These are phyloP conservation scores for Lactuca saligna DNA, from an alignment of 129 eudicot genomes.

Conservation along the genomic window DNA sequence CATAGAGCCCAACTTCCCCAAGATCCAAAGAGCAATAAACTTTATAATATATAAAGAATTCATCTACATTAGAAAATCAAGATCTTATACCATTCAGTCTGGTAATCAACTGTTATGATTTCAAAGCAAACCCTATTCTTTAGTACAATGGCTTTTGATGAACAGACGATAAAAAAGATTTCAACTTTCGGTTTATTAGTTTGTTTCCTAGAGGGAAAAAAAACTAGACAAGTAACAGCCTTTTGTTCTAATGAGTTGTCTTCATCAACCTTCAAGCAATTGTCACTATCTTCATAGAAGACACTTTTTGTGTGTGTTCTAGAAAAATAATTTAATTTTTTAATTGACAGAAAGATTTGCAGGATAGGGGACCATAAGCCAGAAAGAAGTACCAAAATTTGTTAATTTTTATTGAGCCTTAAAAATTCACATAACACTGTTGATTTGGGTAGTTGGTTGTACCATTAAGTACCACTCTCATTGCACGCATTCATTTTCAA, in stretches of 20 bases:
- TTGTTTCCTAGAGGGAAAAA: slow-evolving; percentile 16
- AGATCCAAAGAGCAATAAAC: slow-evolving; percentile 29
- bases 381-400: slow-evolving; percentile 51
- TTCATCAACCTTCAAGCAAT: slow-evolving; percentile 60
- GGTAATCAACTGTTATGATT: slow-evolving; percentile 1
- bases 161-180: neutral
- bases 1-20: slow-evolving; percentile 30
- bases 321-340: slow-evolving; percentile 29
- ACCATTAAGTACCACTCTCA: slow-evolving; percentile 31
- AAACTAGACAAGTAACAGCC: slow-evolving; percentile 40
- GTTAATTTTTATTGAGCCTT: slow-evolving; percentile 34
- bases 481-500: slow-evolving; percentile 11
- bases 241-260: slow-evolving; percentile 56
- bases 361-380: slow-evolving; percentile 71
- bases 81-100: neutral
- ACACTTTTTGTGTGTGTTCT: slow-evolving; percentile 38
- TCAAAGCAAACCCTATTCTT: neutral
- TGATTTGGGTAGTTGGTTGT: slow-evolving; percentile 20
- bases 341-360: slow-evolving; percentile 51
- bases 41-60: neutral
- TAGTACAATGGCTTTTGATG: neutral
- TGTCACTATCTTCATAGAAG: slow-evolving; percentile 65
- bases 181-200: slow-evolving; percentile 8
- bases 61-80: slow-evolving; percentile 10
- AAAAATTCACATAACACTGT: slow-evolving; percentile 20